Percentiles rank a stretch among this genome's conserved stretches.
Conservation (phyloP, 2,329 filamentous ascomycete species). For the Rutstroemia sp. region DNA sequence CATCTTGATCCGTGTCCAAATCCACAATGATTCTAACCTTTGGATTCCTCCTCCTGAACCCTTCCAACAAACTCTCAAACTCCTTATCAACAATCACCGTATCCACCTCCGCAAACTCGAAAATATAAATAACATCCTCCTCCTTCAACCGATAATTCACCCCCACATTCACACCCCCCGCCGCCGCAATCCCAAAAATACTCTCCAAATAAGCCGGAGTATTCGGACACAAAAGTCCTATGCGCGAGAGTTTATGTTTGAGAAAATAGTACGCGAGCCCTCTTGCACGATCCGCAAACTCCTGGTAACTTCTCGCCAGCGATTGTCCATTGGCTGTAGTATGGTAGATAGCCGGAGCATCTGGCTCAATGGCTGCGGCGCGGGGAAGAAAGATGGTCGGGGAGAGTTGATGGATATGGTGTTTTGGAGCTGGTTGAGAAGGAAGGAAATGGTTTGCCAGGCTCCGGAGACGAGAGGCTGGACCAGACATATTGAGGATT, state of each 20-base stretch:
- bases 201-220: slow-evolving; percentile 90
- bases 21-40: slow-evolving; percentile 70
- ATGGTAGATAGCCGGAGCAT: slow-evolving; percentile 80
- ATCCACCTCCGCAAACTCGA: slow-evolving; percentile 81
- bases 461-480: slow-evolving; percentile 53
- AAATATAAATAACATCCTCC: slow-evolving; percentile 86
- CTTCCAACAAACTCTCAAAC: slow-evolving; percentile 61
- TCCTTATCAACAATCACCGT: slow-evolving; percentile 81
- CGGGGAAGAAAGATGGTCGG: slow-evolving; percentile 83
- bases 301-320: slow-evolving; percentile 66
- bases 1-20: slow-evolving; percentile 68
- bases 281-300: slow-evolving; percentile 77
- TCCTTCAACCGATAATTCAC: slow-evolving; percentile 70
- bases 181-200: slow-evolving; percentile 80
- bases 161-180: slow-evolving; percentile 69
- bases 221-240: slow-evolving; percentile 85
- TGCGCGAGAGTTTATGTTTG: slow-evolving; percentile 64
- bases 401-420: slow-evolving; percentile 65
- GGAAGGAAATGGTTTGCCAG: slow-evolving; percentile 45
- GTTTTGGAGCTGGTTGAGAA: slow-evolving; percentile 15
- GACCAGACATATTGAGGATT: slow-evolving; percentile 52
- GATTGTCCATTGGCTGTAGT: slow-evolving; percentile 66
- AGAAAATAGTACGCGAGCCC: slow-evolving; percentile 83
- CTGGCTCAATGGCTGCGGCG: slow-evolving; percentile 79
- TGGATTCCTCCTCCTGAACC: slow-evolving; percentile 54